Conservation (phyloP, 345 rosid genomes). For the Toxicodendron radicans region DNA sequence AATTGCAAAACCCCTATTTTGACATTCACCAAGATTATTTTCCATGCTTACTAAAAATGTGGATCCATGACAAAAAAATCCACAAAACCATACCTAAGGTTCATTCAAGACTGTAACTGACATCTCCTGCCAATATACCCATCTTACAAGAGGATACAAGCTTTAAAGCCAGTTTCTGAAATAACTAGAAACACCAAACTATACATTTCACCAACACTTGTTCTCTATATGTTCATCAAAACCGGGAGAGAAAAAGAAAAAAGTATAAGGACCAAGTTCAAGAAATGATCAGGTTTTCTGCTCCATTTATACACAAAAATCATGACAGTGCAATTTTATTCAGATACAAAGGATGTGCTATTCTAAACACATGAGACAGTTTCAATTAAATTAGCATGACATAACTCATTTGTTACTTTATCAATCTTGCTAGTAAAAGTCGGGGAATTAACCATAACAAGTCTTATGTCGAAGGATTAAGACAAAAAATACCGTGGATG, state of each 20-base stretch:
- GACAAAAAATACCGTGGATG: not conserved
- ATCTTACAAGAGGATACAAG: not conserved
- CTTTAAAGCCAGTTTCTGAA: not conserved
- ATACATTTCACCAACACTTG: not conserved
- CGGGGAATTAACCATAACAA: not conserved
- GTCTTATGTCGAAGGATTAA: not conserved
- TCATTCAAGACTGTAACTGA: not conserved
- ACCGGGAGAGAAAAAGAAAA: not conserved
- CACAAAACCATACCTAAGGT: not conserved
- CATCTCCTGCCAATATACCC: not conserved
- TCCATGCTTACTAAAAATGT: not conserved
- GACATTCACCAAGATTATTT: not conserved
- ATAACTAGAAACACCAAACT: not conserved
- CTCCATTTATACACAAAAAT: not conserved
- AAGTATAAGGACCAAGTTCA: not conserved
- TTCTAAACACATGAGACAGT: not conserved
- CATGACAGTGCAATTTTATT: not conserved
- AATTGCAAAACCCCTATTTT: not conserved
- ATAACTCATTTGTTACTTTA: not conserved
- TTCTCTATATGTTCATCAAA: not conserved
- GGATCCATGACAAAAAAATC: not conserved
- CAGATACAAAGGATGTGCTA: not conserved
- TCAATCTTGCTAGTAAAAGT: not conserved
- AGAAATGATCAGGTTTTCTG: not conserved
- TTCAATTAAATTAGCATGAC: not conserved